Evolutionary conservation across 208 protist genomes (phyloP), one percentile per base, ranked within the genome.

Genomic region (Spongospora subterranea): DNA sequence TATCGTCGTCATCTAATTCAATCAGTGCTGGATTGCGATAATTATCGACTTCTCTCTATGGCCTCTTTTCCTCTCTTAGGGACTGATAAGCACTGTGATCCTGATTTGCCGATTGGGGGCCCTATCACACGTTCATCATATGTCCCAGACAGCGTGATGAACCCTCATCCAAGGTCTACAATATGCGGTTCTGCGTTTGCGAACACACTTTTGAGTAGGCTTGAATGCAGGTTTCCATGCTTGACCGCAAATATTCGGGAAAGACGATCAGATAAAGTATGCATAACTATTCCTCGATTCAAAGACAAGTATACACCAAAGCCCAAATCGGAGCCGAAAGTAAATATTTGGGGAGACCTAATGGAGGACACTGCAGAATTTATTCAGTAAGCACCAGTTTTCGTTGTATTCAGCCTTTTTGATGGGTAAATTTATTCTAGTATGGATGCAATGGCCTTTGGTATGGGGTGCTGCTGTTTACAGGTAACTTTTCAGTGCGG

Each of bases 391-490:
- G n/a, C 50, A 24, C 46, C 71, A 6, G n/a, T 35, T 17, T 77
- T 92, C 39, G 43, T 76, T n/a, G n/a, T 64, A 64, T 92, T 77
- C 17, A 43, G 46, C 90, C 0, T 6, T 54, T 38, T 38, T 41
- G 53, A 17, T 39, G 29, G 29, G 53, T 32, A 40, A 32, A 64
- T 45, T 41, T 76, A 65, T 91, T 41, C 41, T 66, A 98, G 98
- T 93, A 99, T 99, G 98, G 98, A 99, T 93, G 98, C 97, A 93
- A 99, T 99, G 98, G 98, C 96, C 0, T 99, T 99, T 93, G 98
- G 98, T 64, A 99, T 99, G 98, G 98, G 98, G 45, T 95, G 92
- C 92, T 97, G 96, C 93, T 99, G 98, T 91, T 93, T 99, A n/a
- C 98, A 99, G 94, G 95, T 98, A 13, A 99, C 98, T 39, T 98